Base-by-base conservation (phyloP, 2,329 filamentous ascomycete species). In the Aureobasidium sp. region DNA sequence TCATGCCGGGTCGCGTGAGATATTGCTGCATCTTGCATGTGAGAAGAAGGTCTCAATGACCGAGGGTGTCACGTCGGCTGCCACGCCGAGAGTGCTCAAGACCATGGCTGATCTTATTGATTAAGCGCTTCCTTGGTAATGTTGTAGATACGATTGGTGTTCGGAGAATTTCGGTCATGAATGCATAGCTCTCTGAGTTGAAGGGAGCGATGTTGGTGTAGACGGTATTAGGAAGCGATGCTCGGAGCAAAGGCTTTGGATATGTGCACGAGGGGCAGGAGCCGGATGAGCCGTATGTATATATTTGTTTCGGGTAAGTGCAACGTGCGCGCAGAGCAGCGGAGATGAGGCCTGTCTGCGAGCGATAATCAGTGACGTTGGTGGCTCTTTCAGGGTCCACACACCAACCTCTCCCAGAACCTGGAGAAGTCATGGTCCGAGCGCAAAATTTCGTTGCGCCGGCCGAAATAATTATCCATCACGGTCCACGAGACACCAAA, bases 21-120 rank as follows among this genome's bases (percentile, higher is more conserved):
- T 29, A 5, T 20, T 8, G 24, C 9, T 1, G 29, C 7, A 56
- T 78, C 86, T 69, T 81, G 92, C 90, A 81, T 97, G 94, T 63
- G 87, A 87, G 69, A 97, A 80, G 66, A 93, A 87, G 15, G 93
- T 97, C 67, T 89, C 87, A 62, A 97, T 82, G 51, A 96, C 89
- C 3, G 89, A 92, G 13, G 94, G 93, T 65, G 92, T 91, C 61
- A 97, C 88, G 55, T 92, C 92, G 66, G 90, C 83, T 63, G 87
- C 86, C 64, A 97, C 87, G 15, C 89, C 86, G 43, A 93, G 82
- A 20, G 92, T 95, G 75, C 90, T 92, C 69, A 94, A 83, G 63
- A 81, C 78, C 84, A 86, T 86, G 39, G 53, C 12, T 32, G 29
- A 57, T 57, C 39, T n/a, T n/a, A 17, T 57, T 43, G n/a, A 46